Percentiles rank a stretch among this genome's conserved stretches.
Conservation (phyloP, 768 basidiomycete species). For the Pisolithus albus region DNA sequence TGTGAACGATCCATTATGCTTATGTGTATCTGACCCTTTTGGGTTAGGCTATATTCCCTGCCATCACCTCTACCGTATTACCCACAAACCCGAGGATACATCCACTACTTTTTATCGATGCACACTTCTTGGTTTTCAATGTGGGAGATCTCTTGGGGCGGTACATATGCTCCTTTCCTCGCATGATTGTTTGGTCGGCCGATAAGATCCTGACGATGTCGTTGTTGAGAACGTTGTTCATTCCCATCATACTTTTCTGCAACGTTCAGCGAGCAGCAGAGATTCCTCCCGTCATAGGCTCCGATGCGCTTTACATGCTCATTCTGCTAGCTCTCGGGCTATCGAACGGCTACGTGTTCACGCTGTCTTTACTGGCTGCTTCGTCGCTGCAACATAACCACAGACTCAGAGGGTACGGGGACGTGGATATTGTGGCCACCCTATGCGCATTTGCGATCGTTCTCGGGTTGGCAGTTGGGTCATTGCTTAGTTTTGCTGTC, state of each 20-base stretch:
- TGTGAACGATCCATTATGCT: constrained; percentile 15
- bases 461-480: constrained; percentile 69
- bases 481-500: constrained; percentile 76
- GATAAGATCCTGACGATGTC: constrained; percentile 57
- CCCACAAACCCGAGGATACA: constrained; percentile 62
- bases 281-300: constrained; percentile 49
- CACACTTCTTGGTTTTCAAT: constrained; percentile 76
- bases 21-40: constrained; percentile 3
- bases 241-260: constrained; percentile 85
- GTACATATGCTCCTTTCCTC: constrained; percentile 58
- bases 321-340: constrained; percentile 69
- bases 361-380: constrained; percentile 75
- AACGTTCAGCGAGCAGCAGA: constrained; percentile 55
- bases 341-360: constrained; percentile 76
- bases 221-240: constrained; percentile 67
- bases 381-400: constrained; percentile 79
- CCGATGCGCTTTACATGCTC: constrained; percentile 69
- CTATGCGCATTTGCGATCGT: constrained; percentile 74
- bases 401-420: constrained; percentile 60
- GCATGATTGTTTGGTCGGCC: constrained; percentile 62
- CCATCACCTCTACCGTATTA: constrained; percentile 71
- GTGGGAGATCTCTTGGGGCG: constrained; percentile 67
- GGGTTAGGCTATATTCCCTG: constrained; percentile 74
- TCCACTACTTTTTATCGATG: constrained; percentile 73
- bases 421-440: constrained; percentile 82